Conservation (phyloP, 116 monocot species). For the Cymodocea nodosa region DNA sequence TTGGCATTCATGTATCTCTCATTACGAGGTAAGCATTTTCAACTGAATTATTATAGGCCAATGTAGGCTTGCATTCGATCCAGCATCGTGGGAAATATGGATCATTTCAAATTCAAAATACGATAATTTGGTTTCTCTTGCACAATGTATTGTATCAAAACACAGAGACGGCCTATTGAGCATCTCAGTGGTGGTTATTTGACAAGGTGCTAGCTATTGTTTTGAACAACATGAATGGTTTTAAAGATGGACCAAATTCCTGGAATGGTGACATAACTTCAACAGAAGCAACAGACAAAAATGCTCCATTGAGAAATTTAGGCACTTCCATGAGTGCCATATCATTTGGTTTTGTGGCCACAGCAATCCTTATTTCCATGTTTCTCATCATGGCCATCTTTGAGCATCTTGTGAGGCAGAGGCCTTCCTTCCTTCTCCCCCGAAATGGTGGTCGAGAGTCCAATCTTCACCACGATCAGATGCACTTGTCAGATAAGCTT, state of each 20-base stretch:
- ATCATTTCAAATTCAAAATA: too few species aligned
- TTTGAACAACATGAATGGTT: conserved; percentile 12
- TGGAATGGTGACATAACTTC: conserved; percentile 3
- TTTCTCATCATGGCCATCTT: conserved; percentile 71
- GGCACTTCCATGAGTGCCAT: conserved; percentile 55
- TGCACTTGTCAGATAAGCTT: not conserved
- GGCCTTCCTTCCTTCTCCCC: conserved; percentile 4
- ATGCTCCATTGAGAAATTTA: conserved; percentile 22
- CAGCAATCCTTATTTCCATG: conserved; percentile 56
- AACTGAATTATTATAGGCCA: too few species aligned
- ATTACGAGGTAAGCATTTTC: too few species aligned
- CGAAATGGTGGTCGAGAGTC: conserved; percentile 1
- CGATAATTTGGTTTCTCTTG: too few species aligned
- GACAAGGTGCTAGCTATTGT: not conserved
- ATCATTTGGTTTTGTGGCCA: conserved; percentile 58
- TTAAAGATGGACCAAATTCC: conserved; percentile 7
- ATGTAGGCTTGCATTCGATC: too few species aligned
- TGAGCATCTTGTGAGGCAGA: conserved; percentile 39
- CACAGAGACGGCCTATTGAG: too few species aligned
- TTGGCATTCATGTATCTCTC: too few species aligned
- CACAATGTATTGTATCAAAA: too few species aligned
- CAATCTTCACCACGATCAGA: not conserved
- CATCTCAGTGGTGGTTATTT: too few species aligned
- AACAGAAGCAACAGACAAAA: conserved; percentile 12
- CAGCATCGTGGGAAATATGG: too few species aligned